phyloP scores from a whole-genome alignment of 345 rosid genomes.

The Salix koriyanagi region DNA sequence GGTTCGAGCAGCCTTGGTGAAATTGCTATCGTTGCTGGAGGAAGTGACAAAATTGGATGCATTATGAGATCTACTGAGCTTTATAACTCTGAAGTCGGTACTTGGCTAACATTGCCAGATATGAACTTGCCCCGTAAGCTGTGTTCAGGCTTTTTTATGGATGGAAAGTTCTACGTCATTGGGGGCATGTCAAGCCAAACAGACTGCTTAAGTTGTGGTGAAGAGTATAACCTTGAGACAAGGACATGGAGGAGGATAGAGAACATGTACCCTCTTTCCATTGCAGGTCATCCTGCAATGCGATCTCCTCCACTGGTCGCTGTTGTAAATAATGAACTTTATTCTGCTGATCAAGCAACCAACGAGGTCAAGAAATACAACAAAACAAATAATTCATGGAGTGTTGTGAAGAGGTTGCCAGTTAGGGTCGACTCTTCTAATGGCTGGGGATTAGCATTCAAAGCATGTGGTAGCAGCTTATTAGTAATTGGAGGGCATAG shows the following conservation, averaged over 20 bases:
- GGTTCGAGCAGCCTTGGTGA: slow-evolving; percentile 69
- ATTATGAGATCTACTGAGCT: slow-evolving; percentile 61
- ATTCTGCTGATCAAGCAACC: slow-evolving; percentile 60
- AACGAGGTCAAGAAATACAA: slow-evolving; percentile 78
- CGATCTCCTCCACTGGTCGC: slow-evolving; percentile 70
- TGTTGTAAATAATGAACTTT: slow-evolving; percentile 65
- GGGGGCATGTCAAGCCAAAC: slow-evolving; percentile 73
- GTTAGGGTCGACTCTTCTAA: slow-evolving; percentile 68
- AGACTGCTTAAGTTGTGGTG: slow-evolving; percentile 59
- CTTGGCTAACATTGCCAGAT: slow-evolving; percentile 62
- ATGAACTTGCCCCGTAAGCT: slow-evolving; percentile 67
- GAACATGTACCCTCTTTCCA: slow-evolving; percentile 75
- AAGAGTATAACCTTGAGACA: slow-evolving; percentile 60
- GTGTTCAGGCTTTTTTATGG: slow-evolving; percentile 86
- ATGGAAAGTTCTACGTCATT: slow-evolving; percentile 66
- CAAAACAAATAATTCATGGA: slow-evolving; percentile 58
- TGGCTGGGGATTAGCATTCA: slow-evolving; percentile 88
- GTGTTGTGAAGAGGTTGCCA: slow-evolving; percentile 72
- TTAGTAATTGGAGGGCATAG: slow-evolving; percentile 71
- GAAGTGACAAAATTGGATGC: slow-evolving; percentile 57
- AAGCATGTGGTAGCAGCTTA: slow-evolving; percentile 64
- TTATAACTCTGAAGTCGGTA: slow-evolving; percentile 59
- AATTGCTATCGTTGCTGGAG: slow-evolving; percentile 69
- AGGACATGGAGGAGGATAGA: slow-evolving; percentile 61
- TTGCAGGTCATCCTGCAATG: slow-evolving; percentile 71